A percentile compares a stretch with the other conserved stretches of the same genome.
Evolutionary conservation across 2,329 filamentous ascomycete species (phyloP).

Genomic region (Cladosporium phlei): DNA sequence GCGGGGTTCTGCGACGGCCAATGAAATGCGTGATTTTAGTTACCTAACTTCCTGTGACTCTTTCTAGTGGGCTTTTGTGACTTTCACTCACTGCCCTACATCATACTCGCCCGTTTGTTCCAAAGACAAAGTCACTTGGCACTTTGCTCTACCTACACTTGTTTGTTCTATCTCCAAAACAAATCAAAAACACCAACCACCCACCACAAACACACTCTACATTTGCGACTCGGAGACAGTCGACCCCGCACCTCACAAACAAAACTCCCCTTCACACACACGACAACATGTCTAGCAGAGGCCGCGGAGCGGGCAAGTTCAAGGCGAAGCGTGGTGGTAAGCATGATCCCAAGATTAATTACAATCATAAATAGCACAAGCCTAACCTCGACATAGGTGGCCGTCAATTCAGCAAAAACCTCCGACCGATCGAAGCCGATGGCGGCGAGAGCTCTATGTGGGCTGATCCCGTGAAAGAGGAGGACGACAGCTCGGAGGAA

Average conservation of each 20-base stretch:
- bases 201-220: neutral
- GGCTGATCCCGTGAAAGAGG: conserved; percentile 55
- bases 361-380: neutral
- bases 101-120: no score
- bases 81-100: no score
- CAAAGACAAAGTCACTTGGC: neutral
- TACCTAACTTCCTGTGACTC: no score
- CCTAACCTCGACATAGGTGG: conserved; percentile 57
- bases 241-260: conserved; percentile 8
- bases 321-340: conserved; percentile 89
- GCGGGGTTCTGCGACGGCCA: neutral
- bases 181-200: neutral
- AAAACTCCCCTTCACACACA: conserved; percentile 12
- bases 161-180: neutral
- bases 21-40: conserved; percentile 6
- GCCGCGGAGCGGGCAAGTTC: conserved; percentile 82
- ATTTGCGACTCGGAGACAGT: neutral
- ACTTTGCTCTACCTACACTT: neutral
- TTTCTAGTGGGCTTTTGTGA: neutral
- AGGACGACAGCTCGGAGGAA: conserved; percentile 50
- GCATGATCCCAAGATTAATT: conserved; percentile 25
- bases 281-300: conserved; percentile 49
- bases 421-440: conserved; percentile 81
- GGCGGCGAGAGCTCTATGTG: conserved; percentile 88
- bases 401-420: conserved; percentile 90